Conservation (phyloP, 352 stramenopile genomes). For the Phytopythium litorale region DNA sequence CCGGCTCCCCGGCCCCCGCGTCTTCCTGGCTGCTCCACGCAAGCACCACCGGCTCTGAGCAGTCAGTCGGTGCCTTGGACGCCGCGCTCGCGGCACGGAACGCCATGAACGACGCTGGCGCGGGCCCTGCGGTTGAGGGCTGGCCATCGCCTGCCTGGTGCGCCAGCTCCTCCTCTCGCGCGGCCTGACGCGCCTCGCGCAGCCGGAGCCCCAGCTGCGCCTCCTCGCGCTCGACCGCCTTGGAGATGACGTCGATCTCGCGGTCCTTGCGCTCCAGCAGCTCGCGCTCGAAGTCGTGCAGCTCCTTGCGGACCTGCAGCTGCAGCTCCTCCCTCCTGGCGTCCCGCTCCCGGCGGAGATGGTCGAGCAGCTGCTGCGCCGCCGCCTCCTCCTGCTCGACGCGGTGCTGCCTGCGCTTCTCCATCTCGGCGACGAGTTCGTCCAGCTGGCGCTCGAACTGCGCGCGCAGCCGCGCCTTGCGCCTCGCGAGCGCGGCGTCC, state of each 20-base stretch:
- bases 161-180: conserved; percentile 35
- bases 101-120: not conserved
- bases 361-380: conserved; percentile 40
- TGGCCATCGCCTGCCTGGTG: not conserved
- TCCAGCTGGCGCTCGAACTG: conserved; percentile 65
- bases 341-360: conserved; percentile 50
- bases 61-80: not conserved
- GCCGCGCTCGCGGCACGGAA: not conserved
- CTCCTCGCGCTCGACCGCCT: conserved; percentile 43
- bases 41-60: not conserved
- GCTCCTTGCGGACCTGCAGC: conserved; percentile 37
- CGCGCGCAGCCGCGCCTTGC: conserved; percentile 60
- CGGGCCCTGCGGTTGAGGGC: not conserved
- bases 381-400: conserved; percentile 61
- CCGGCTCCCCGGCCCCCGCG: not conserved
- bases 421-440: conserved; percentile 53
- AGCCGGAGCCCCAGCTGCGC: conserved; percentile 25
- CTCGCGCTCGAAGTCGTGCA: conserved; percentile 46
- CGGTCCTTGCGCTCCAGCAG: conserved; percentile 41
- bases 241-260: conserved; percentile 34
- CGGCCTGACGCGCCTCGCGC: conserved; percentile 29
- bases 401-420: conserved; percentile 46
- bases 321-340: conserved; percentile 42
- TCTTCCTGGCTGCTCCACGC: not conserved
- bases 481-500: conserved; percentile 52